These are phyloP conservation scores for Helichrysum umbraculigerum DNA, from an alignment of 129 eudicot genomes.

Conservation along the genomic window DNA sequence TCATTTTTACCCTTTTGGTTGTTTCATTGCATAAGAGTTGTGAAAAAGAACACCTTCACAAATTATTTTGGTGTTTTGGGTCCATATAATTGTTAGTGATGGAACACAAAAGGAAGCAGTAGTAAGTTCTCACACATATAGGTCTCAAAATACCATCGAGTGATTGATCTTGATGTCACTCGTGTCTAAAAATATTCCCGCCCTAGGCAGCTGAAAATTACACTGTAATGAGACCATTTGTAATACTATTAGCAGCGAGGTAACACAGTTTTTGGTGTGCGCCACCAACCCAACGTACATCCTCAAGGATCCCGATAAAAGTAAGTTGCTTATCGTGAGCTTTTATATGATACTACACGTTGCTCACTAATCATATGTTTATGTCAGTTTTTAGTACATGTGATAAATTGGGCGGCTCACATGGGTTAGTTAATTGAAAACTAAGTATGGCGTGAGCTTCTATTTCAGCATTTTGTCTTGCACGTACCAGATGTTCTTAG, in stretches of 20 bases:
- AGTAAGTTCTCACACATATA: slow-evolving; percentile 43
- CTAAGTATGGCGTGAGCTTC: no score
- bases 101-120: slow-evolving; percentile 85
- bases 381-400: no score
- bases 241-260: slow-evolving; percentile 85
- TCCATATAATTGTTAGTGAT: slow-evolving; percentile 80
- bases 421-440: no score
- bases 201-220: slow-evolving; percentile 80
- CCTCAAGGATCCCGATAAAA: slow-evolving; percentile 74
- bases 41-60: slow-evolving; percentile 2
- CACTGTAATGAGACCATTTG: slow-evolving; percentile 79
- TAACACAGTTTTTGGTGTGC: slow-evolving; percentile 86
- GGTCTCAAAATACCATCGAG: slow-evolving; percentile 25
- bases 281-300: slow-evolving; percentile 67
- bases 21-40: background rate
- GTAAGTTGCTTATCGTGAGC: slow-evolving; percentile 41
- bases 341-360: no score
- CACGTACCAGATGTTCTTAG: no score
- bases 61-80: slow-evolving; percentile 37
- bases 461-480: no score
- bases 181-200: slow-evolving; percentile 83
- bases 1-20: slow-evolving; percentile 21
- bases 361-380: no score
- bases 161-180: slow-evolving; percentile 72
- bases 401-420: no score